Percentiles rank a stretch among this genome's conserved stretches.
Conservation (phyloP, 768 basidiomycete species). For the Boletus patriciae region DNA sequence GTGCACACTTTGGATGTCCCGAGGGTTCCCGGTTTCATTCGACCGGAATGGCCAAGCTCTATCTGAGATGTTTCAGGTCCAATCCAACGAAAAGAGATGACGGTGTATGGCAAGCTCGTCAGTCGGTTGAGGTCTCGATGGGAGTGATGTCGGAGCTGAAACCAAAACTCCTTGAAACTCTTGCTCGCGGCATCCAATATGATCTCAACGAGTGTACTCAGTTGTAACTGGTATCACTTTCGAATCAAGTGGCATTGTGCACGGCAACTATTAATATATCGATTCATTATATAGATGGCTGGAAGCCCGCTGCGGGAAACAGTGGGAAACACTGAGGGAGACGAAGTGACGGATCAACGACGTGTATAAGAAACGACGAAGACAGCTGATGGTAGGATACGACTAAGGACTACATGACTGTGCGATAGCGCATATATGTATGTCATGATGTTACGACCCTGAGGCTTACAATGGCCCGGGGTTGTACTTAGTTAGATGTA, state of each 20-base stretch:
- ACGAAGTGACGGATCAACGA: too few relatives aligned
- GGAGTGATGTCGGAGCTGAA: slow-evolving; percentile 21
- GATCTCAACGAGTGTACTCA: neutral
- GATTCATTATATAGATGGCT: too few relatives aligned
- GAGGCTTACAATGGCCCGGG: too few relatives aligned
- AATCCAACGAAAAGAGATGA: slow-evolving; percentile 25
- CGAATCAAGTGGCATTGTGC: neutral
- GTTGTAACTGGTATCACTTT: neutral
- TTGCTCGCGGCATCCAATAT: slow-evolving; percentile 11
- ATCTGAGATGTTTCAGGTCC: slow-evolving; percentile 26
- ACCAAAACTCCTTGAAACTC: slow-evolving; percentile 19
- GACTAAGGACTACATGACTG: too few relatives aligned
- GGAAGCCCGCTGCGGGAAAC: too few relatives aligned
- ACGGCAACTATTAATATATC: neutral
- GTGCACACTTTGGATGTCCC: slow-evolving; percentile 22
- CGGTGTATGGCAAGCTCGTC: slow-evolving; percentile 14
- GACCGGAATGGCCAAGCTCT: slow-evolving; percentile 15
- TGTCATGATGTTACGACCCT: too few relatives aligned
- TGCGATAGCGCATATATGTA: too few relatives aligned
- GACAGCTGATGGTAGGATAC: too few relatives aligned
- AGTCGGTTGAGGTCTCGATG: slow-evolving; percentile 24
- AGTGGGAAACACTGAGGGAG: too few relatives aligned
- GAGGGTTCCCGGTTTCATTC: slow-evolving; percentile 21
- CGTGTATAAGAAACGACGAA: too few relatives aligned
- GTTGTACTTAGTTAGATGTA: too few relatives aligned